Conservation (phyloP, 306 rosid genomes). For the Corylus americana region DNA sequence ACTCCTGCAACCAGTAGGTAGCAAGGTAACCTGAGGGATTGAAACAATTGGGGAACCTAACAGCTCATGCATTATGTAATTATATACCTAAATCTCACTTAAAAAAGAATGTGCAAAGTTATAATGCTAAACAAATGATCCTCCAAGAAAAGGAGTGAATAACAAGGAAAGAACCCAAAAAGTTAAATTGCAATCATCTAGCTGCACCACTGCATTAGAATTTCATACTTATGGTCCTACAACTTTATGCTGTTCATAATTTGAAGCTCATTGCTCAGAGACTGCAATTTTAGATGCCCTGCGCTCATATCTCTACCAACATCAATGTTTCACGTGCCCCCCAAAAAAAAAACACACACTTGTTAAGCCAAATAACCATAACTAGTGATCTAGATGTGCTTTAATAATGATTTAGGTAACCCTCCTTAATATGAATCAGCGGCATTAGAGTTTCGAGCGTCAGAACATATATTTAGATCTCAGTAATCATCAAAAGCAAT, state of each 20-base stretch:
- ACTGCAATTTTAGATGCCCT: not conserved
- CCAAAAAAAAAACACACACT: not conserved
- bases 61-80: not conserved
- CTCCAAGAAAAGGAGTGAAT: not conserved
- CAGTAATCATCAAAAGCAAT: not conserved
- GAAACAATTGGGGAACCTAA: not conserved
- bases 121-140: no score
- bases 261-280: not conserved
- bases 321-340: not conserved
- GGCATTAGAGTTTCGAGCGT: not conserved
- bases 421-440: not conserved
- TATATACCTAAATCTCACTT: not conserved
- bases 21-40: slow-evolving; percentile 9
- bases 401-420: not conserved
- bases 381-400: not conserved
- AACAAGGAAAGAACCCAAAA: not conserved
- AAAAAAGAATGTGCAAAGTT: no score
- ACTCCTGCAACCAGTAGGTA: slow-evolving; percentile 59
- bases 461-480: not conserved
- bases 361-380: not conserved
- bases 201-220: not conserved
- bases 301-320: not conserved
- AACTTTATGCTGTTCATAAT: not conserved
- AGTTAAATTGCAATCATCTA: not conserved
- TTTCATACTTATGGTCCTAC: not conserved